Base-by-base conservation (phyloP, 768 basidiomycete genomes). In the Vararia minispora region DNA sequence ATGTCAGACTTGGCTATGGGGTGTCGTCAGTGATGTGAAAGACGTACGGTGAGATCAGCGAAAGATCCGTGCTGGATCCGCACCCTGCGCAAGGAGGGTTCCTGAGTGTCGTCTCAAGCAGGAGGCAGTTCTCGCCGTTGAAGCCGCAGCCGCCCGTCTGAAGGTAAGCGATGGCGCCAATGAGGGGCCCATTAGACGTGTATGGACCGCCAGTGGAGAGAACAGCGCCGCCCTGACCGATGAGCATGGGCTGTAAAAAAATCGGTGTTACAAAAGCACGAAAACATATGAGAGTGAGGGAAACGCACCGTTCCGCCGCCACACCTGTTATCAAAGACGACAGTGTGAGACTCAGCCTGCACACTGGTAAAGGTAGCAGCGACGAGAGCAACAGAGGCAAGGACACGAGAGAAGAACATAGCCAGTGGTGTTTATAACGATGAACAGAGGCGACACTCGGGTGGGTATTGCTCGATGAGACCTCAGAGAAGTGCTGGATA, bases 21-120 rank as follows among this genome's bases (percentile, higher is more conserved):
- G n/a, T n/a, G n/a, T n/a, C 26, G 4, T 23, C 18, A 17, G 10
- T 29, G 43, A 5, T 18, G 7, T 10, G 7, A 38, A 42, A 7
- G n/a, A 52, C 65, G 37, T 43, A 67, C 65, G 64, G 65, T 13
- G 64, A 52, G 29, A 69, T 67, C 12, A 65, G 48, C 20, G 58
- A 56, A 33, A 64, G 49, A 42, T 64, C 63, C 6, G 56, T 55
- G 48, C 56, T 58, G 18, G 59, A 61, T 20, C 59, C 59, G 23
- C 47, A 37, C 3, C 59, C 61, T 23, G 58, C 45, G 30, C 32
- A 39, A 16, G 45, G 50, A 16, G 58, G 59, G 48, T 65, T 61
- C 18, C 14, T 38, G 27, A 68, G 49, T 12, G 61, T 65, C 8
- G 53, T 55, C 43, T 65, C 64, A 23, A 66, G 45, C 7, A 62